These are phyloP conservation scores for Sugiyamaella chiloensis DNA, from an alignment of 805 yeast genomes.

Conservation along the genomic window DNA sequence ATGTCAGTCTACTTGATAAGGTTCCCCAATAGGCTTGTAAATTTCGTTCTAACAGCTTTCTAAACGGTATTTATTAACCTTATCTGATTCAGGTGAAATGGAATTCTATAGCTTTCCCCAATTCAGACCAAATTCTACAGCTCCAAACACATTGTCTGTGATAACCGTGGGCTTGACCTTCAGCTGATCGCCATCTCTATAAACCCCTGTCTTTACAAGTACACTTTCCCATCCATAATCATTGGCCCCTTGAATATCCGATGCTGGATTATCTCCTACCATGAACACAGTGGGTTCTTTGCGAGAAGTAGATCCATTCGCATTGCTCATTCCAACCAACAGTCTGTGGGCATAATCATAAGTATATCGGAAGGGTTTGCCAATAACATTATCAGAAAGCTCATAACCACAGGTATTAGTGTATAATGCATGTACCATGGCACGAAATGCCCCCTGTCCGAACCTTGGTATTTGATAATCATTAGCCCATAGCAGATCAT, in stretches of 20 bases:
- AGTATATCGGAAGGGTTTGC: constrained; percentile 77
- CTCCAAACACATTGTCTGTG: constrained; percentile 50
- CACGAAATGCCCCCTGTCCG: constrained; percentile 87
- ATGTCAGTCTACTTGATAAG: no score
- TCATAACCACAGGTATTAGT: constrained; percentile 49
- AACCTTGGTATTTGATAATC: constrained; percentile 73
- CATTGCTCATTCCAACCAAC: constrained; percentile 44
- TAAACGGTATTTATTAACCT: constrained; percentile 26
- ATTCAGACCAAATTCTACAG: constrained; percentile 40
- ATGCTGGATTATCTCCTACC: constrained; percentile 97
- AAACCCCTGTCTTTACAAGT: constrained; percentile 86
- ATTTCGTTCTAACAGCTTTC: no score
- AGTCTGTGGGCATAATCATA: constrained; percentile 81
- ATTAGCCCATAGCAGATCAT: constrained; percentile 86
- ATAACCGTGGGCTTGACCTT: constrained; percentile 48
- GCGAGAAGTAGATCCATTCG: not conserved
- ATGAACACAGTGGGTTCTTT: constrained; percentile 52
- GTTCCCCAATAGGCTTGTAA: no score
- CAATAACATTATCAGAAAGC: constrained; percentile 59
- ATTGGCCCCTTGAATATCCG: constrained; percentile 89
- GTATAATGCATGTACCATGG: constrained; percentile 59
- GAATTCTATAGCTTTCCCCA: no score
- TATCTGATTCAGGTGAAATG: no score
- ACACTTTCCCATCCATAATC: constrained; percentile 85
- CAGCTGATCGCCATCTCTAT: constrained; percentile 48